These are phyloP conservation scores for Russula virescens DNA, from an alignment of 768 basidiomycete genomes.

Conservation along the genomic window DNA sequence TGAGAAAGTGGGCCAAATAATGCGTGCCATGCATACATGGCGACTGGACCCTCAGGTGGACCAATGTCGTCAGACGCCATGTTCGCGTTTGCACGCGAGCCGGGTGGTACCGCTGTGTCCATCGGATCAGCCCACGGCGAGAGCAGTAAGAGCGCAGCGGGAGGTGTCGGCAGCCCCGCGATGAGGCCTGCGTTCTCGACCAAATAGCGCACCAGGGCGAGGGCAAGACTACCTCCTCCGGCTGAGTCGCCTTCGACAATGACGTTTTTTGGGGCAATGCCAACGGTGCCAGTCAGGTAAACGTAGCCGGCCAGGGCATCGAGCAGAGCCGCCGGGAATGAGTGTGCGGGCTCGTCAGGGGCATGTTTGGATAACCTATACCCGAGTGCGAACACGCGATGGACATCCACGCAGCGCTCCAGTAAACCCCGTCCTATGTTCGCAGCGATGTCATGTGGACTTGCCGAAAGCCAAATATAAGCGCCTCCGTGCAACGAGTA, in stretches of 20 bases:
- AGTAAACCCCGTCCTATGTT: slow-evolving; percentile 39
- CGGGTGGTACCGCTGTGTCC: slow-evolving; percentile 7
- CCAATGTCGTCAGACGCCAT: slow-evolving; percentile 11
- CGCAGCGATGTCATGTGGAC: slow-evolving; percentile 39
- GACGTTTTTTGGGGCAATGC: slow-evolving; percentile 55
- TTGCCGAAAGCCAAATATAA: slow-evolving; percentile 48
- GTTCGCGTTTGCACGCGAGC: slow-evolving; percentile 14
- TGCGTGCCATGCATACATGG: slow-evolving; percentile 12
- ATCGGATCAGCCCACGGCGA: slow-evolving; percentile 15
- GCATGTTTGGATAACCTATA: slow-evolving; percentile 60
- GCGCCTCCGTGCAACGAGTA: slow-evolving; percentile 62
- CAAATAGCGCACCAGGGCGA: slow-evolving; percentile 58
- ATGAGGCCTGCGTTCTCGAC: slow-evolving; percentile 25
- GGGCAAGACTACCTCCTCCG: slow-evolving; percentile 66
- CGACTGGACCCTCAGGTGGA: slow-evolving; percentile 2
- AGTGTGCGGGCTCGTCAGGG: slow-evolving; percentile 36
- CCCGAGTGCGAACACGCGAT: slow-evolving; percentile 56
- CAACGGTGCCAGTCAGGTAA: slow-evolving; percentile 55
- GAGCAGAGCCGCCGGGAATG: slow-evolving; percentile 72
- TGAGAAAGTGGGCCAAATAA: slow-evolving; percentile 18
- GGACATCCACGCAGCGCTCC: slow-evolving; percentile 32
- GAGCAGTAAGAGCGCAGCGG: slow-evolving; percentile 10
- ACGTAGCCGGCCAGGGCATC: slow-evolving; percentile 71
- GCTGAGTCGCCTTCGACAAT: slow-evolving; percentile 72
- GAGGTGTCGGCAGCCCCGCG: slow-evolving; percentile 3